Conservation (phyloP, 1,284 basidiomycete genomes). For the Boletus sp. region DNA sequence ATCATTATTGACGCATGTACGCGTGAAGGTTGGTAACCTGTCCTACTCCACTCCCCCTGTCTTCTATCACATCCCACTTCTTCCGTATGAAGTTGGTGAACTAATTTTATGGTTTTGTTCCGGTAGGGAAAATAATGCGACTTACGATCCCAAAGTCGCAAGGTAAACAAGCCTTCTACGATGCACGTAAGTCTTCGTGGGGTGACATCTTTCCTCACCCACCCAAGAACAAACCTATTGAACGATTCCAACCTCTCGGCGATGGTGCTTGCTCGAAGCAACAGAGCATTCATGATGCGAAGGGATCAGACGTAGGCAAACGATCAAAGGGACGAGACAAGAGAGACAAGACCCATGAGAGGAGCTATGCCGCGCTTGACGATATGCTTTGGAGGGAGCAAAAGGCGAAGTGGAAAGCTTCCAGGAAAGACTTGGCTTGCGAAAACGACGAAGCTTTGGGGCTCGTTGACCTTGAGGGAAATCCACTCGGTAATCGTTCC, state of each 20-base stretch:
- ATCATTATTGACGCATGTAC: constrained; percentile 93
- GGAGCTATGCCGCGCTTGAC: constrained; percentile 45
- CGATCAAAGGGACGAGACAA: constrained; percentile 41
- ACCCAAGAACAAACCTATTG: constrained; percentile 72
- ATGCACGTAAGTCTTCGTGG: constrained; percentile 92
- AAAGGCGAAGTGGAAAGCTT: constrained; percentile 42
- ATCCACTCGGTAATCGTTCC: too few relatives aligned
- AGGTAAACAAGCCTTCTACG: constrained; percentile 94
- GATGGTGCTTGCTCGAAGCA: constrained; percentile 30
- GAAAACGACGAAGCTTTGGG: constrained; percentile 12
- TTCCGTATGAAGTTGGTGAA: constrained; percentile 12
- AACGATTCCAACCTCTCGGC: constrained; percentile 53
- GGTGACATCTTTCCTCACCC: constrained; percentile 95
- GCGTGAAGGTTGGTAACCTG: constrained; percentile 60
- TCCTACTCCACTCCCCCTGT: constrained; percentile 12
- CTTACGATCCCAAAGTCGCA: constrained; percentile 91
- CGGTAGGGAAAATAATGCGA: constrained; percentile 83
- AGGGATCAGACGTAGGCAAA: constrained; percentile 64
- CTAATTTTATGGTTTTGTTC: constrained; percentile 37
- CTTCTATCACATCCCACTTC: constrained; percentile 7
- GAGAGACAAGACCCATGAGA: constrained; percentile 30
- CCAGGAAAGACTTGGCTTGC: constrained; percentile 28
- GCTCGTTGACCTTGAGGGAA: constrained; percentile 15
- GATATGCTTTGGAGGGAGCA: constrained; percentile 40
- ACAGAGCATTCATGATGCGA: constrained; percentile 20